Base-by-base conservation (phyloP, 2,329 filamentous ascomycete genomes). In the Bipolaris victoriae region DNA sequence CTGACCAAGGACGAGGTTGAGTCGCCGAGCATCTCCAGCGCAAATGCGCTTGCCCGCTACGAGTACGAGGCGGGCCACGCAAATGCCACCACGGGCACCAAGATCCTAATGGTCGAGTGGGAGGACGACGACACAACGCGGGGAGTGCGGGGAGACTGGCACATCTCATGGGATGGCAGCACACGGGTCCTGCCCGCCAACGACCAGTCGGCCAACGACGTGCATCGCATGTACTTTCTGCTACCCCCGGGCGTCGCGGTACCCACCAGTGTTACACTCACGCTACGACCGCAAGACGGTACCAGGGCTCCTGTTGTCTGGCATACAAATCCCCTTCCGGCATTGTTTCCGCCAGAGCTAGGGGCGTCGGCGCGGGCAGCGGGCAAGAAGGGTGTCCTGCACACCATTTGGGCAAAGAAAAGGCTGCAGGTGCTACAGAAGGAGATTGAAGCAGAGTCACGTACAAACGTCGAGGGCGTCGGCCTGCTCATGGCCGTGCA, bases 41-140 rank as follows among this genome's bases (percentile, higher is more conserved):
- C 70, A 45, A 84, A 83, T 55, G 88, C 88, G n/a, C 81, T 92
- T 44, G 89, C 91, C 44, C 88, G 92, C 57, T 97, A 96, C 77
- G 92, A 97, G 75, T 96, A 96, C 72, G 90, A 93, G 77, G 82
- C 86, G 0, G 89, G 88, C 35, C 86, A 85, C 73, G 89, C 87
- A 48, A 91, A 91, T 68, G 59, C 59, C 50, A 65, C 64, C 40
- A 89, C 93, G 63, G 92, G 92, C 39, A 96, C 91, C 61, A 97
- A 96, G 80, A 88, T 97, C 62, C 80, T 97, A 67, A 95, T 97
- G 91, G 88, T 96, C 37, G 92, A 97, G 76, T 97, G 92, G 92
- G 87, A 91, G 72, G 86, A 88, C 50, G 83, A 84, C 63, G 79
- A 83, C 57, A 75, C 79, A 40, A 82, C 78, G 2, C 76, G 79